Conservation (phyloP, 192 early-diverging fungal genomes). For the Podila minutissima region DNA sequence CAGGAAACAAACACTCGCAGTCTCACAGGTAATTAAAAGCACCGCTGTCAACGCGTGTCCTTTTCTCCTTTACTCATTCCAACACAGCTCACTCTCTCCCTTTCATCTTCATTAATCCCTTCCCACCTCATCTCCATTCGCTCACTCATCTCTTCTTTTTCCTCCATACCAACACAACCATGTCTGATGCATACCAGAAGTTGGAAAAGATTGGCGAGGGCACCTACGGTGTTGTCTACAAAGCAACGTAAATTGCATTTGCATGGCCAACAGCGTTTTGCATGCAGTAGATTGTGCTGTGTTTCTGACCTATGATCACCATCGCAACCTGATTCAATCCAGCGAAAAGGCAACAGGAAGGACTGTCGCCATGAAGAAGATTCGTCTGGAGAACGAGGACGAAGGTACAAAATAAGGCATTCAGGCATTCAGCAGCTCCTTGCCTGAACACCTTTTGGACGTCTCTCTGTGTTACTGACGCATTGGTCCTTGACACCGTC, state of each 20-base stretch:
- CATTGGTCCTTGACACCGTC: neutral
- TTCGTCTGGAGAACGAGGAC: slow-evolving; percentile 73
- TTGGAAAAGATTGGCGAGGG: slow-evolving; percentile 86
- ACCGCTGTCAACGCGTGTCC: neutral
- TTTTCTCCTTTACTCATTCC: neutral
- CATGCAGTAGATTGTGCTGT: neutral
- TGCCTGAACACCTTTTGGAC: neutral
- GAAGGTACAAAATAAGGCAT: slow-evolving; percentile 67
- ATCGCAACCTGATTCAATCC: neutral
- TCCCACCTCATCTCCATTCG: neutral
- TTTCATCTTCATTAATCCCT: neutral
- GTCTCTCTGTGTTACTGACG: neutral
- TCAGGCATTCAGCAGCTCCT: slow-evolving; percentile 60
- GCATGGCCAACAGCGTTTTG: neutral
- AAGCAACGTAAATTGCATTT: slow-evolving; percentile 55
- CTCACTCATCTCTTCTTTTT: neutral
- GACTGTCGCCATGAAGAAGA: slow-evolving; percentile 79
- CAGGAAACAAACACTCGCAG: neutral
- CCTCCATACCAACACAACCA: neutral
- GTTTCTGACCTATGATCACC: neutral
- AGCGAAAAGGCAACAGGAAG: slow-evolving; percentile 60
- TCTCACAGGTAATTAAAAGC: neutral
- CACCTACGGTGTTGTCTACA: slow-evolving; percentile 85
- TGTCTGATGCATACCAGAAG: slow-evolving; percentile 69
- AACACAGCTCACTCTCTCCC: neutral